These are phyloP conservation scores for Peronospora destructor DNA, from an alignment of 352 stramenopile genomes.

Conservation along the genomic window DNA sequence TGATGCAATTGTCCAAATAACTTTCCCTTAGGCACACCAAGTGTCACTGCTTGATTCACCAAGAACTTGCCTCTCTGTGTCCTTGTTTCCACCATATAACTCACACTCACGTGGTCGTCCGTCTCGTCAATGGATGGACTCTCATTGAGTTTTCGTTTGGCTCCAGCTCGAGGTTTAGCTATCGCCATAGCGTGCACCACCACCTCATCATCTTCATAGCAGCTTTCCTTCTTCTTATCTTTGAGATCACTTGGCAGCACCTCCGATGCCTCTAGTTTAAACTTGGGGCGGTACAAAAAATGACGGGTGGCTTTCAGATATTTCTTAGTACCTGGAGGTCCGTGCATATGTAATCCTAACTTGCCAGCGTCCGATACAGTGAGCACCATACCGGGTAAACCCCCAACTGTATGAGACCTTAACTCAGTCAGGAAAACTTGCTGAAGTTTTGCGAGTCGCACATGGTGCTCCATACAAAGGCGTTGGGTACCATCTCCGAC, in stretches of 20 bases:
- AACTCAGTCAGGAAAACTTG: slow-evolving; percentile 85
- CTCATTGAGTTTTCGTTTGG: slow-evolving; percentile 57
- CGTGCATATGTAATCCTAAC: slow-evolving; percentile 57
- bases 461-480: slow-evolving; percentile 89
- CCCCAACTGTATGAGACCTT: slow-evolving; percentile 65
- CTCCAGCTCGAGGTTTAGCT: slow-evolving; percentile 24
- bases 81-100: slow-evolving; percentile 71
- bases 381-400: slow-evolving; percentile 82
- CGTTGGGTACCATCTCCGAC: slow-evolving; percentile 85
- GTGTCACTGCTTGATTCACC: slow-evolving; percentile 52
- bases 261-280: slow-evolving; percentile 45
- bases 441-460: slow-evolving; percentile 77
- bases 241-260: slow-evolving; percentile 1
- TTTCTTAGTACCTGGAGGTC: slow-evolving; percentile 51
- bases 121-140: slow-evolving; percentile 10
- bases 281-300: slow-evolving; percentile 68
- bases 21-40: slow-evolving; percentile 71
- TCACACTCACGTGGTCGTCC: slow-evolving; percentile 41
- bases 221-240: slow-evolving; percentile 9
- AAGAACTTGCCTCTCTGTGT: slow-evolving; percentile 73
- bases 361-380: slow-evolving; percentile 87
- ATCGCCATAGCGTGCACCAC: slow-evolving; percentile 40
- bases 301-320: slow-evolving; percentile 79
- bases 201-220: slow-evolving; percentile 56
- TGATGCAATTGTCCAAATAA: slow-evolving; percentile 75